A percentile compares a stretch with the other conserved stretches of the same genome.
These are phyloP conservation scores for Penicillium aurantiogriseum DNA, from an alignment of 2,329 filamentous ascomycete species.

Conservation along the genomic window DNA sequence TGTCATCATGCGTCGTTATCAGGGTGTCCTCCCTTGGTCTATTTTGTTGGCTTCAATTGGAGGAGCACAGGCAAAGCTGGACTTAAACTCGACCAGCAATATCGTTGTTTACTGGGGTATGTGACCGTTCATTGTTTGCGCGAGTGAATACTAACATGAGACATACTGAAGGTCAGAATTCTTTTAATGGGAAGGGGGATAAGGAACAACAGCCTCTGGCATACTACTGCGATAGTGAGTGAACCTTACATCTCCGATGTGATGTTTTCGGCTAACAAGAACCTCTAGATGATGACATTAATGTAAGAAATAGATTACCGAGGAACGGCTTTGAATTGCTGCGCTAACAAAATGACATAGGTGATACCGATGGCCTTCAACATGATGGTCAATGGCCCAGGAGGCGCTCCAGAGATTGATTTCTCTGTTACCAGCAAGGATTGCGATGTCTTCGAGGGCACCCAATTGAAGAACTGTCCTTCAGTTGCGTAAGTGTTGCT, in stretches of 20 bases:
- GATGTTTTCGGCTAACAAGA: constrained; percentile 12
- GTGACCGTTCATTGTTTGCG: background rate
- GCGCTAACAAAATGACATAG: constrained; percentile 32
- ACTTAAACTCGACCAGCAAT: constrained; percentile 51
- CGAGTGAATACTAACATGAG: background rate
- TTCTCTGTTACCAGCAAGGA: constrained; percentile 64
- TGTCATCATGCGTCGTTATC: constrained; percentile 24
- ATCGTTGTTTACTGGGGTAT: constrained; percentile 65
- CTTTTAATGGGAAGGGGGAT: constrained; percentile 47
- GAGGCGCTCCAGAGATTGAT: constrained; percentile 55
- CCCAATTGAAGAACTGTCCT: constrained; percentile 59
- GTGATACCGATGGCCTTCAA: constrained; percentile 66
- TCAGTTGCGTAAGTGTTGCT: constrained; percentile 57
- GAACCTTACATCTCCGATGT: background rate
- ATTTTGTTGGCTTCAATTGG: constrained; percentile 33
- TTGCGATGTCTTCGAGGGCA: constrained; percentile 61
- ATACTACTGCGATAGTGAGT: constrained; percentile 60
- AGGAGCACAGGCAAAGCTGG: constrained; percentile 42
- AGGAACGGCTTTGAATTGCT: too few species aligned
- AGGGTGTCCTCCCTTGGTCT: constrained; percentile 25
- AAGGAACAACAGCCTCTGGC: constrained; percentile 56
- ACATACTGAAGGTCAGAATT: constrained; percentile 57
- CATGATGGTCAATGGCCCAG: constrained; percentile 54
- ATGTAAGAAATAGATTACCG: constrained; percentile 8
- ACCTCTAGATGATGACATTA: constrained; percentile 24